Percentiles rank a stretch among this genome's conserved stretches.
phyloP scores from a whole-genome alignment of 805 yeast species.

The Myxozyma lipomycoides region DNA sequence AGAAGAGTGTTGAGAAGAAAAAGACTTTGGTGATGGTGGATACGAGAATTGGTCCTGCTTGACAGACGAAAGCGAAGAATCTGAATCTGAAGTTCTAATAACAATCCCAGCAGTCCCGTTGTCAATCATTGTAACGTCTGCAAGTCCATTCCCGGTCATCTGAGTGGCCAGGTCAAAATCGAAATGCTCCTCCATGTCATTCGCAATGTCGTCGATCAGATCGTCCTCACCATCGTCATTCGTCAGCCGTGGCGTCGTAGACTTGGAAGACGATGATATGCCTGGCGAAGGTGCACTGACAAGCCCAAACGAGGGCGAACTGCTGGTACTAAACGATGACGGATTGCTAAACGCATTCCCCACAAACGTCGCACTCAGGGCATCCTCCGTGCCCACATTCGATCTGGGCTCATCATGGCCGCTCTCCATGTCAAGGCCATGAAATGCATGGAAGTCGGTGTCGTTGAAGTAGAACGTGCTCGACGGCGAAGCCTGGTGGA shows the following conservation, averaged over 20 bases:
- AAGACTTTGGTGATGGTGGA: conserved; percentile 23
- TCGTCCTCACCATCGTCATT: conserved; percentile 21
- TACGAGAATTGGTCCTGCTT: conserved; percentile 13
- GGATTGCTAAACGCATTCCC: conserved; percentile 9
- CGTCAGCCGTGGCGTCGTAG: conserved; percentile 16
- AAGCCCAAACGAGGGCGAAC: conserved; percentile 7
- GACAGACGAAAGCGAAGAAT: conserved; percentile 15
- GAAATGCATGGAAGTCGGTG: too few species aligned
- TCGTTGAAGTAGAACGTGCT: too few species aligned
- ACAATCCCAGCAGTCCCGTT: background rate
- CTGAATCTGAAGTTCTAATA: conserved; percentile 19
- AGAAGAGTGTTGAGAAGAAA: conserved; percentile 19
- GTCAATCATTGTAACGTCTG: background rate
- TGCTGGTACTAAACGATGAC: conserved; percentile 24
- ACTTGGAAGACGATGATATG: conserved; percentile 5
- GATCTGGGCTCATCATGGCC: too few species aligned
- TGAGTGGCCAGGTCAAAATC: conserved; percentile 21
- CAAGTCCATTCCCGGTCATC: background rate
- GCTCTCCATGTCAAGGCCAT: too few species aligned
- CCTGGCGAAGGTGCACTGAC: conserved; percentile 3
- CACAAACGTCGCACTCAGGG: too few species aligned
- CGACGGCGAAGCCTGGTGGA: too few species aligned
- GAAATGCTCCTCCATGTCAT: conserved; percentile 22
- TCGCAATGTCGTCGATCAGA: conserved; percentile 15
- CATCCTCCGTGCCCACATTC: too few species aligned